Evolutionary conservation across 202 grass and related monocot species (phyloP).

Genomic region (Hordeum pubiflorum): DNA sequence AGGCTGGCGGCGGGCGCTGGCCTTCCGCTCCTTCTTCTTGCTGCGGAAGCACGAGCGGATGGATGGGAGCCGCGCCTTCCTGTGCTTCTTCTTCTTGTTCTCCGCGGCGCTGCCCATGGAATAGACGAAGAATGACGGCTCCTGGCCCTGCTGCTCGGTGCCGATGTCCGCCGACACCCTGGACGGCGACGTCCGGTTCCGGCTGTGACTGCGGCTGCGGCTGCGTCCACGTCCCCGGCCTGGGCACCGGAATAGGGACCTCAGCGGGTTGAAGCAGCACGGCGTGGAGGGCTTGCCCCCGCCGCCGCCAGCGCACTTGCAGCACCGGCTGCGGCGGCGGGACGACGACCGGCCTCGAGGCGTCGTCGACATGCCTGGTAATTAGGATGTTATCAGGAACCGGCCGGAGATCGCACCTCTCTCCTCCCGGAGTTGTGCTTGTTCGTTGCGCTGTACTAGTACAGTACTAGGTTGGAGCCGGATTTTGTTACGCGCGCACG

Average conservation of each 20-base stretch:
- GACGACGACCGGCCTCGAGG: slow-evolving; percentile 43
- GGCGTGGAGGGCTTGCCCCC: background rate
- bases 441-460: background rate
- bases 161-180: background rate
- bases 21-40: slow-evolving; percentile 37
- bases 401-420: background rate
- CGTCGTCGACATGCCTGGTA: slow-evolving; percentile 32
- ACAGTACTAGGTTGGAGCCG: background rate
- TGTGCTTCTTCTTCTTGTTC: slow-evolving; percentile 14
- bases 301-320: background rate
- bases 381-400: no score
- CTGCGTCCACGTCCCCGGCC: slow-evolving; percentile 13
- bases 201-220: background rate
- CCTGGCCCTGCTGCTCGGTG: slow-evolving; percentile 10
- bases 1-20: slow-evolving; percentile 6
- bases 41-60: slow-evolving; percentile 39
- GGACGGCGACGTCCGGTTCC: slow-evolving; percentile 23
- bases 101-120: slow-evolving; percentile 18
- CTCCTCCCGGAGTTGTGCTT: background rate
- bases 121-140: slow-evolving; percentile 51
- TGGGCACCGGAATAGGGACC: slow-evolving; percentile 31
- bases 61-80: slow-evolving; percentile 29
- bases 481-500: background rate
- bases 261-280: slow-evolving; percentile 44
- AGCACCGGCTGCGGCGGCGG: slow-evolving; percentile 27